Base-by-base conservation (phyloP, 805 yeast genomes). In the Saccharomycopsis olivae region DNA sequence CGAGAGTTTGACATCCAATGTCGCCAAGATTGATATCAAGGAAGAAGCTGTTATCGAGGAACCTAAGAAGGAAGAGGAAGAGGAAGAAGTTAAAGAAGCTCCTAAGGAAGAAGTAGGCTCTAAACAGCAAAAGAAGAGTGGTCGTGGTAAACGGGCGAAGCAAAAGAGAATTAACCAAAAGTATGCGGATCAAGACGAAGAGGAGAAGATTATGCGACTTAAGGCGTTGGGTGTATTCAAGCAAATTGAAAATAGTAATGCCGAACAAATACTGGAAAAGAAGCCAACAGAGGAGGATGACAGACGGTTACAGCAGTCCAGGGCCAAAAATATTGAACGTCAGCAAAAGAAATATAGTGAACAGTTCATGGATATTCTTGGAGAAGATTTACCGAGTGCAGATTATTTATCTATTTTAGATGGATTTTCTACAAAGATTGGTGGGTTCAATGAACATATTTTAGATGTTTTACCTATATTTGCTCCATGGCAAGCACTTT, bases 131-230 rank as follows among this genome's bases (percentile, higher is more conserved):
- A 43, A 58, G 16, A 66, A 65, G 14, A 68, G 64, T 29, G 76
- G 78, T 5, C 73, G 96, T 51, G 96, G 97, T 35, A 86, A 82
- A 59, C 85, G 80, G 53, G 80, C 82, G 29, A 87, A 87, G 54
- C 53, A 82, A 58, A 85, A 82, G 65, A 87, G 84, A 53, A 82
- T 86, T 41, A 79, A 79, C 30, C 68, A 72, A 45, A 89, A 88
- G 53, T 89, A 89, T 53, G 85, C 78, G 3, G 87, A 81, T 44
- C 97, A 89, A 59, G 97, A 89, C 55, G 96, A 85, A 38, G 92
- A 83, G 41, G 97, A 89, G 51, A 71, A 87, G 41, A 52, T 60
- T 34, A 51, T 79, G 41, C 69, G 94, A 48, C 75, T 89, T 82
- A 75, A 80, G 43, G 83, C 81, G 2, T 61, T 89, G 31, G 97